Conservation (phyloP, 257 asterid genomes). For the Ajuga chamaepitys region DNA sequence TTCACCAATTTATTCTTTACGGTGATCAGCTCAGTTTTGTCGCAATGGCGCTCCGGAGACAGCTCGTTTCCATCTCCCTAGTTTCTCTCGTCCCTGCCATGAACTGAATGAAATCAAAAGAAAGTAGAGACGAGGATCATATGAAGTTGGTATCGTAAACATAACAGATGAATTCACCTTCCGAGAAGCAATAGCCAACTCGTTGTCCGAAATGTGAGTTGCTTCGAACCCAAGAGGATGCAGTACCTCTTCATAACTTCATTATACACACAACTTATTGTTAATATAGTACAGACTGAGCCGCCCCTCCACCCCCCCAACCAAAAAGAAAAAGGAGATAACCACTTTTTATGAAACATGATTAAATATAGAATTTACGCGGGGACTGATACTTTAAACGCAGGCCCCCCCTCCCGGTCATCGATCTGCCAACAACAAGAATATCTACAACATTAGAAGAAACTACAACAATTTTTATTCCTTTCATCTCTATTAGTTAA, state of each 20-base stretch:
- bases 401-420: slow-evolving; percentile 81
- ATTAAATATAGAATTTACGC: slow-evolving; percentile 37
- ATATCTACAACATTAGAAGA: too few species aligned
- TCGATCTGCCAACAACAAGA: slow-evolving; percentile 38
- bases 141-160: neutral
- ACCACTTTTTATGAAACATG: neutral
- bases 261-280: neutral
- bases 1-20: too few species aligned
- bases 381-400: slow-evolving; percentile 64
- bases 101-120: neutral
- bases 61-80: slow-evolving; percentile 64
- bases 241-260: slow-evolving; percentile 71
- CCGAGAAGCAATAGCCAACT: slow-evolving; percentile 61
- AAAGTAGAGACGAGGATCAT: neutral
- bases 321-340: neutral
- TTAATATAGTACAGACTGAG: neutral
- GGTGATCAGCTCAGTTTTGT: slow-evolving; percentile 13
- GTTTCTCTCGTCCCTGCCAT: slow-evolving; percentile 63
- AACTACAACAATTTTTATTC: too few species aligned
- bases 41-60: slow-evolving; percentile 28
- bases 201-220: slow-evolving; percentile 50
- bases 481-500: too few species aligned
- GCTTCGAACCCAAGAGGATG: slow-evolving; percentile 67
- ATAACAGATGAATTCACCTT: slow-evolving; percentile 29
- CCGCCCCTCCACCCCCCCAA: too few species aligned